phyloP scores from a whole-genome alignment of 106 monocot species.

The Apostasia ramifera region DNA sequence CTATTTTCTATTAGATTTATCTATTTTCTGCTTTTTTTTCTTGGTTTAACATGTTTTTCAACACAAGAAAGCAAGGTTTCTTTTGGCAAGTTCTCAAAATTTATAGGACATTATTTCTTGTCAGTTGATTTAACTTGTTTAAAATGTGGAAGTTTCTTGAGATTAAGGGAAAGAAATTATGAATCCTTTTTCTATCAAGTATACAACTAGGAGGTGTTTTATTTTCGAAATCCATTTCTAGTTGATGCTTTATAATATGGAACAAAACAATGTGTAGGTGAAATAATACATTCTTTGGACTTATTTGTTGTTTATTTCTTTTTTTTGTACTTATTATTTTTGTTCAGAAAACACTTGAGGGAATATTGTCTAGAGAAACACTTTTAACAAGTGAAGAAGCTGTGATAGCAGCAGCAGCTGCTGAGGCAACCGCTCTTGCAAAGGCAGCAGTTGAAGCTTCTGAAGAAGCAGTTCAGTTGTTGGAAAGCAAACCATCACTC shows the following conservation, averaged over 20 bases:
- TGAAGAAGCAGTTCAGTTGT: slow-evolving; percentile 66
- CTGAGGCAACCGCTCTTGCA: slow-evolving; percentile 84
- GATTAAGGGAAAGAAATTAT: not conserved
- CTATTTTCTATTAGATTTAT: no score
- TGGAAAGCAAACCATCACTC: slow-evolving; percentile 13
- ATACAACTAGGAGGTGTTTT: not conserved
- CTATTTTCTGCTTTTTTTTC: no score
- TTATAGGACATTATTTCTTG: no score
- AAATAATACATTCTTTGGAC: not conserved
- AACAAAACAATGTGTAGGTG: no score
- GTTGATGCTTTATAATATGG: no score
- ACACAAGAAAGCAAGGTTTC: no score
- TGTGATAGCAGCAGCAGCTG: slow-evolving; percentile 63
- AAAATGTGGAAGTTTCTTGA: not conserved
- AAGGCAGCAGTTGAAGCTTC: slow-evolving; percentile 83
- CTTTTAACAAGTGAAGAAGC: slow-evolving; percentile 56
- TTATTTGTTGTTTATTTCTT: not conserved
- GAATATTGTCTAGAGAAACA: slow-evolving; percentile 25
- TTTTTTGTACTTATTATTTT: slow-evolving; percentile 1
- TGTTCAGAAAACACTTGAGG: slow-evolving; percentile 29
- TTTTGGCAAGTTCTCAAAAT: no score
- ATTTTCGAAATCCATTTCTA: no score
- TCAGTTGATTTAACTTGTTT: no score
- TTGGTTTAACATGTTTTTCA: no score
- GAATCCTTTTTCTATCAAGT: not conserved